Evolutionary conservation across 176 grass and related monocot genomes (phyloP), one percentile per base, ranked within the genome.

Genomic region (Elaeis guineensis): DNA sequence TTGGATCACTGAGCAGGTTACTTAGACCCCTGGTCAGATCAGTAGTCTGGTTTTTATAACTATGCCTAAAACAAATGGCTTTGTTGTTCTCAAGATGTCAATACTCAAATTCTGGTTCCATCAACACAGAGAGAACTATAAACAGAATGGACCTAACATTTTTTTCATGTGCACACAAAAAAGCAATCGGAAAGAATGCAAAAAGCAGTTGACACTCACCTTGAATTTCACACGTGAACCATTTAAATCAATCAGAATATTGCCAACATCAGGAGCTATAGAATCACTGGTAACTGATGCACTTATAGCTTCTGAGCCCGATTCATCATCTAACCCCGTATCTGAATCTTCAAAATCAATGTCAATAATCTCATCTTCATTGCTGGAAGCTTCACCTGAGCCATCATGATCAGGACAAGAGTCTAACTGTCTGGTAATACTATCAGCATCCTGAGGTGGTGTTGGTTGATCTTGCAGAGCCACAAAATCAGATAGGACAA

Each of bases 401-500:
- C 57, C 69, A 48, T 77, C 74, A 29, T 56, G 9, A 25, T 39
- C 11, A 19, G 56, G 49, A 69, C 12, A 17, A 59, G 66, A 57
- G 49, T 39, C 52, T 57, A 49, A 70, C 32, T 64, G 19, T 52
- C 54, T 72, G 50, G 65, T 59, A 59, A 44, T 49, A 70, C 51
- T 69, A 66, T 11, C 52, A 63, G 48, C 30, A 60, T 67, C 50
- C 25, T 73, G 70, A 48, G 49, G 5, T 25, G 77, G 67, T 5
- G 63, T 18, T 25, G 69, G 28, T 74, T 73, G 68, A 82, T 81
- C 77, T 78, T 90, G 80, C 23, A 28, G 7, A 58, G 6, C 77
- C 55, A 67, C 50, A 17, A 53, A 85, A 80, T 97, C 87, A 61
- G 93, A 97, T 63, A 97, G 51, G 69, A 85, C 50, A 55, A 83